Conservation (phyloP, 148 eudicot genomes). For the Silene uniflora region DNA sequence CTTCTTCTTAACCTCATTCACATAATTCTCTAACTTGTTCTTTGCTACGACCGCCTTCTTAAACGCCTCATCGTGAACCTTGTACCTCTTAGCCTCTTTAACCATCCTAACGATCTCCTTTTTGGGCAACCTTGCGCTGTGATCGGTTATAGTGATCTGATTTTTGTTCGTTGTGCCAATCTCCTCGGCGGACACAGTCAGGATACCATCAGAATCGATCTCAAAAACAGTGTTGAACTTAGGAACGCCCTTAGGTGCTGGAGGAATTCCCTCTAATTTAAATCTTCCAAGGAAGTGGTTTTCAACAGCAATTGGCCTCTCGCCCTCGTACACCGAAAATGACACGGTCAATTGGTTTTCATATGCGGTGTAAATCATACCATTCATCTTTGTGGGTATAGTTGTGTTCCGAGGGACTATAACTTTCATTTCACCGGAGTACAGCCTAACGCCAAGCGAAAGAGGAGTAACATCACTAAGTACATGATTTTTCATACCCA, state of each 20-base stretch:
- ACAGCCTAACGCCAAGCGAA: slow-evolving; percentile 6
- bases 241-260: not conserved
- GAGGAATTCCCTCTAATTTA: not conserved
- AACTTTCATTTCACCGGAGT: not conserved
- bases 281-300: not conserved
- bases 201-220: slow-evolving; percentile 4
- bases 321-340: slow-evolving; percentile 2
- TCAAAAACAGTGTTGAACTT: not conserved
- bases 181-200: not conserved
- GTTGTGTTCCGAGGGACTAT: slow-evolving; percentile 5
- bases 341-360: not conserved
- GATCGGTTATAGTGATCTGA: not conserved
- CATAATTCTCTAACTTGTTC: slow-evolving; percentile 1
- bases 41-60: not conserved
- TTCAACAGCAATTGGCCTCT: not conserved
- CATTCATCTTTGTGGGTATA: not conserved
- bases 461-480: slow-evolving; percentile 18
- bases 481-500: not conserved
- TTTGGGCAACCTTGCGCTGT: not conserved
- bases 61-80: not conserved
- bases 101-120: slow-evolving; percentile 10
- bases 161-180: not conserved
- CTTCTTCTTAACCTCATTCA: not conserved
- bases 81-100: slow-evolving; percentile 4
- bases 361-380: not conserved